A percentile compares a stretch with the other conserved stretches of the same genome.
Evolutionary conservation across 2,329 filamentous ascomycete genomes (phyloP).

Genomic region (Beauveria medogensis): DNA sequence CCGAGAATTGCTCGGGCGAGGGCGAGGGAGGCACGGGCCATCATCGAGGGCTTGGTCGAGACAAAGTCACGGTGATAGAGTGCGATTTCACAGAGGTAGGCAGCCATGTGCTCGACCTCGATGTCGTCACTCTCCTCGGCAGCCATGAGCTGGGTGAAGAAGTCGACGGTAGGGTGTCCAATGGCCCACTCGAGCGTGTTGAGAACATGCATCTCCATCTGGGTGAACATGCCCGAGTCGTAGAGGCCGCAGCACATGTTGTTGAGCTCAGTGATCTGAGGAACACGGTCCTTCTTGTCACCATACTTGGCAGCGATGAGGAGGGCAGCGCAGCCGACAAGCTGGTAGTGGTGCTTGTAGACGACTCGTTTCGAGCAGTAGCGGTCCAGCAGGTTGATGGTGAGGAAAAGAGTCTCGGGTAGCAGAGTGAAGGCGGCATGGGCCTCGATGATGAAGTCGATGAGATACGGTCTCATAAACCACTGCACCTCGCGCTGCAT

Average conservation of each 20-base stretch:
- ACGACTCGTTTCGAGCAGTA: conserved; percentile 98
- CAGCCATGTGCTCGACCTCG: conserved; percentile 89
- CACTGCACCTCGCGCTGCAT: conserved; percentile 99
- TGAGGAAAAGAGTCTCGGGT: conserved; percentile 90
- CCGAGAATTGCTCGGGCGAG: conserved; percentile 80
- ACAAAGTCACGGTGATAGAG: conserved; percentile 97
- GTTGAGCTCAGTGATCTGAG: conserved; percentile 92
- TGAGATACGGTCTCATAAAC: conserved; percentile 97
- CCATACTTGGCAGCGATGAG: conserved; percentile 98
- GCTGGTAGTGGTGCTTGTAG: conserved; percentile 98
- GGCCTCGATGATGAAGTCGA: conserved; percentile 96
- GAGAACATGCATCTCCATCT: conserved; percentile 99
- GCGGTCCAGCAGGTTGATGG: conserved; percentile 90
- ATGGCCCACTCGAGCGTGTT: conserved; percentile 96
- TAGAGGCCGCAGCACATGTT: conserved; percentile 99
- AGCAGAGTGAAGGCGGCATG: conserved; percentile 91
- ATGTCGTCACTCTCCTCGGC: conserved; percentile 70
- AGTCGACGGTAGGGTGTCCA: conserved; percentile 91
- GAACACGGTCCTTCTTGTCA: conserved; percentile 97
- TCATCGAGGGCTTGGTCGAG: conserved; percentile 79
- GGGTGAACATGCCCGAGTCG: conserved; percentile 98
- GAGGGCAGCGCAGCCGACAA: conserved; percentile 91
- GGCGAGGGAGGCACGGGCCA: conserved; percentile 80
- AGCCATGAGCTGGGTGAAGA: conserved; percentile 81
- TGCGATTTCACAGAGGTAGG: conserved; percentile 90